Base-by-base conservation (phyloP, 2,329 filamentous ascomycete genomes). In the Elsinoe necatrix region DNA sequence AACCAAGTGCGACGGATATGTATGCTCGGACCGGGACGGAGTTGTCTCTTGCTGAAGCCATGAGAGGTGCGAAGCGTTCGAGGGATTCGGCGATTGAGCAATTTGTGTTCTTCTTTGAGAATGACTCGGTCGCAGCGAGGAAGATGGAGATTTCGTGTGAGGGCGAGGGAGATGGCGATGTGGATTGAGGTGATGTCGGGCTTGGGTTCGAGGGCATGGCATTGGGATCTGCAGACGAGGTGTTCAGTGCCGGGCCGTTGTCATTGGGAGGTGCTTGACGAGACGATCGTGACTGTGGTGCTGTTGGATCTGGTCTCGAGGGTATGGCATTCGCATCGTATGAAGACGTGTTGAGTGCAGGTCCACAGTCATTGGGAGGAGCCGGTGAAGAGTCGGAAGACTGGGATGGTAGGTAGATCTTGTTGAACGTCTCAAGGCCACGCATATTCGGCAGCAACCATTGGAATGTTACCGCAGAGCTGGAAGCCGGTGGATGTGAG, bases 101-200 rank as follows among this genome's bases (percentile, higher is more conserved):
- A 72, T 93, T 93, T 55, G 90, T 84, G 71, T 95, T 95, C 72
- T 83, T 85, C 61, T 84, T 81, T 2, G 86, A 86, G 70, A 95
- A 95, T 48, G 79, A 77, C 71, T 95, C 89, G 14, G 87, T 92
- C 0, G 89, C 88, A 1, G 88, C 85, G 12, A 87, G 86, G 71
- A 95, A 93, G 39, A 92, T 85, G 41, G 87, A 86, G 29, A 92
- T 76, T 66, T 91, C 86, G 72, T 77, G 18, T 43, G 39, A 39
- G 43, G 55, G 55, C 43, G 57, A 35, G 5, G 55, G 89, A 23
- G 88, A 82, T 31, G 86, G 84, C 21, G 89, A 81, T 34, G 86
- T 84, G 21, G 89, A 75, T 65, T 89, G 84, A 23, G 25, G 41
- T 31, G 52, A 43, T 39, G 56, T 57, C 20, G 59, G 59, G 8